phyloP scores from a whole-genome alignment of 2,329 filamentous ascomycete species.

The Coniochaeta sp. region DNA sequence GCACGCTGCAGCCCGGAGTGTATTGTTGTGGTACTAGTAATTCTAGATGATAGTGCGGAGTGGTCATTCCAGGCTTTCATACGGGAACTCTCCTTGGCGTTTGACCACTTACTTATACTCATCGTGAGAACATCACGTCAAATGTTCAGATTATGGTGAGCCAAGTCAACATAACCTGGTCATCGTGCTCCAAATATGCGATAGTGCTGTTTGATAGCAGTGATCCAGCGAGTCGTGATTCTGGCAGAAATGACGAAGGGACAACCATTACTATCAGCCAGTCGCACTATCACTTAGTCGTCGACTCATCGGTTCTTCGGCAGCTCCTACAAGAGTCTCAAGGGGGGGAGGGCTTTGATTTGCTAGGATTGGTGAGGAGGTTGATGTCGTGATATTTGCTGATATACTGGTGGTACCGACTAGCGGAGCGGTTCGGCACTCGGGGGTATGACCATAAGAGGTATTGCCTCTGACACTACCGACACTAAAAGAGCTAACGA shows the following conservation, averaged over 20 bases:
- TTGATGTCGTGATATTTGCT: background rate
- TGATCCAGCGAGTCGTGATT: background rate
- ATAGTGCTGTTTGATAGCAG: background rate
- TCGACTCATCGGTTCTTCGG: background rate
- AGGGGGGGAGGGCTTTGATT: background rate
- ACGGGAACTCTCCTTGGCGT: background rate
- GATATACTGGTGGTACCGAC: background rate
- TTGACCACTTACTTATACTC: background rate
- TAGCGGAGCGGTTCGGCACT: background rate
- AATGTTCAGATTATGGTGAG: background rate
- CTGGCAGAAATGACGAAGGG: background rate
- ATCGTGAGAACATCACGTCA: background rate
- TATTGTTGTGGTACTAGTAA: background rate
- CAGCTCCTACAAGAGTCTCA: background rate
- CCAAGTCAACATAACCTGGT: background rate
- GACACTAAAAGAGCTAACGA: no score
- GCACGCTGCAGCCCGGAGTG: background rate
- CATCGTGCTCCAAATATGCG: background rate
- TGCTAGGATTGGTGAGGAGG: background rate
- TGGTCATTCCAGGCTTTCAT: background rate
- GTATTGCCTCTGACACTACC: background rate
- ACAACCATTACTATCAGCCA: background rate
- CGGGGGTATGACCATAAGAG: background rate
- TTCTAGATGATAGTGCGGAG: background rate
- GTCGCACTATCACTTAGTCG: background rate